Conservation (phyloP, 768 basidiomycete genomes). For the Psilocybe sp. region DNA sequence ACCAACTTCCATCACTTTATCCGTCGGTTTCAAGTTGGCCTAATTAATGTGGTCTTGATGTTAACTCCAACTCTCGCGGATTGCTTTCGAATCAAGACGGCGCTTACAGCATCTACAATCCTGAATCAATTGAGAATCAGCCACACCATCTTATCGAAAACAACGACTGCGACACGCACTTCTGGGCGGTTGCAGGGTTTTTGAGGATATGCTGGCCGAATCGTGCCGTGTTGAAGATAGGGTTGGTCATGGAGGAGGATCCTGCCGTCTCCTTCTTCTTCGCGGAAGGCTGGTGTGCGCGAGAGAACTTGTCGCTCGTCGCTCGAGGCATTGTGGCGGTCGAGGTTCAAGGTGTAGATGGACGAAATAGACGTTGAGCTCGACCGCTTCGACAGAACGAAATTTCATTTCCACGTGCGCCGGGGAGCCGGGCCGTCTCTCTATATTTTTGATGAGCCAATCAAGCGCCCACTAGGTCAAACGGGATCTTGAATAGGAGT, state of each 20-base stretch:
- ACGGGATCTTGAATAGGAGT: no score
- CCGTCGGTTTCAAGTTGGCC: constrained; percentile 91
- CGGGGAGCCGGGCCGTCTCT: no score
- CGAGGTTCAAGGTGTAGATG: background rate
- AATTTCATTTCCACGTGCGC: background rate
- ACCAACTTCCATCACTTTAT: constrained; percentile 95
- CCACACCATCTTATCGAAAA: background rate
- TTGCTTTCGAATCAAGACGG: background rate
- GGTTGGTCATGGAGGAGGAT: constrained; percentile 63
- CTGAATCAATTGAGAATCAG: constrained; percentile 21
- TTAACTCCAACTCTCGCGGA: background rate
- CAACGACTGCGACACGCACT: constrained; percentile 42
- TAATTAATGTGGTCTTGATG: constrained; percentile 30
- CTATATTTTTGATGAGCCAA: no score
- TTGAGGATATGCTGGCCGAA: constrained; percentile 99
- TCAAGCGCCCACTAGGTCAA: no score
- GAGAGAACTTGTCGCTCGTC: constrained; percentile 69
- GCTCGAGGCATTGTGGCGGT: constrained; percentile 66
- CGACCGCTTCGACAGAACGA: background rate
- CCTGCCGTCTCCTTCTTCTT: constrained; percentile 40
- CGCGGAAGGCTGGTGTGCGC: constrained; percentile 64
- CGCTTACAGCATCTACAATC: constrained; percentile 43
- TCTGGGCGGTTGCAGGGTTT: constrained; percentile 88
- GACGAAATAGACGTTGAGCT: background rate
- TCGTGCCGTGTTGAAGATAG: constrained; percentile 90